Base-by-base conservation (phyloP, 2,329 filamentous ascomycete genomes). In the Hypocreales sp. region DNA sequence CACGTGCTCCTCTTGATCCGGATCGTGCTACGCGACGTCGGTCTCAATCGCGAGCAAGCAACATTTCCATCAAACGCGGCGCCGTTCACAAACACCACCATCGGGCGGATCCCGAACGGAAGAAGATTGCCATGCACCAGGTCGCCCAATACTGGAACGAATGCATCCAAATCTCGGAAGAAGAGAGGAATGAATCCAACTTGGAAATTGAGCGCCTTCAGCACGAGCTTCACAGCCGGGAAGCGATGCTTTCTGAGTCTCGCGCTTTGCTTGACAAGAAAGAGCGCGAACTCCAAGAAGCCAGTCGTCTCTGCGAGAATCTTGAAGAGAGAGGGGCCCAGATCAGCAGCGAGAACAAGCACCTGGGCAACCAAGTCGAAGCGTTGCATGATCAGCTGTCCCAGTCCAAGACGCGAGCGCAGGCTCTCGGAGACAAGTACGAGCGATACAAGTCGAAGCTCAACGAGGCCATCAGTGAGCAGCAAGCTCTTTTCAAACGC, bases 381-480 rank as follows among this genome's bases (percentile, higher is more conserved):
- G 31, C 39, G 1, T 40, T 51, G 2, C 42, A 42, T 5, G 33
- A 39, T 2, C 38, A 45, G 7, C 21, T 53, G 2, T 26, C 33
- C 9, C 29, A 38, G 5, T 41, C 44, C 8, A 39, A 42, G n/a
- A 27, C 40, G 12, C 34, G 35, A 25, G 31, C 29, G 2, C 26
- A 27, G 10, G 26, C 24, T 5, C 21, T 48, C 8, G 32, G 53
- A 25, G 48, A 51, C 8, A 62, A 50, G 30, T 40, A 50, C 42
- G 40, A 5, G 37, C 22, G 37, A 2, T 55, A 49, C 31, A 53
- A 44, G 28, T 35, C 40, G 4, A 54, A 53, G 11, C 39, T 68
- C n/a, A 61, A 64, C 29, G 45, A 56, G 25, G 55, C 57, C 2
- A 55, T 59, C 7, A 33, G 37, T 2, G 61, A 67, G 31, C 62